Evolutionary conservation across 2,329 filamentous ascomycete genomes (phyloP), one percentile per base, ranked within the genome.

Genomic region (Drechslerella stenobrocha): DNA sequence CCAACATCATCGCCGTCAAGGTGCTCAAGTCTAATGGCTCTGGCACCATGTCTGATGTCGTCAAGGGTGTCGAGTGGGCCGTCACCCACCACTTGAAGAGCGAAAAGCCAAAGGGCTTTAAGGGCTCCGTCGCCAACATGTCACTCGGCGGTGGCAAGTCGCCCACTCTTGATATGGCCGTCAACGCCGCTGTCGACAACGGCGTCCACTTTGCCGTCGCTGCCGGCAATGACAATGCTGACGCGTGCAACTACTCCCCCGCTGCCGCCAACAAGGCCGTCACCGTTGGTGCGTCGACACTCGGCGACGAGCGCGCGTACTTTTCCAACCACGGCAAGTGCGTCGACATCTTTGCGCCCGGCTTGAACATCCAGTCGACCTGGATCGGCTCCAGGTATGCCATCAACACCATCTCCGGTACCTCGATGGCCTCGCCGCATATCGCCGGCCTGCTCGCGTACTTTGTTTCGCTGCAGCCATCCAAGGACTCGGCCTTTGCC

Each of bases 291-390:
- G 93, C 93, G 73, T 95, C 90, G 45, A 93, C 89, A 73, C 84
- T 98, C 67, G 85, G 87, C 75, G 93, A 98, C 77, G 89, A 90
- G 82, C 92, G 93, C 80, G 93, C 93, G 72, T 98, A 97, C 85
- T 98, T 98, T 86, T 98, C 95, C 85, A 98, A 98, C 88, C 97
- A 87, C 79, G 93, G 93, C 78, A 93, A 92, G 83, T 98, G 93
- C 84, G 96, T 92, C 77, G 93, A 98, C 80, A 69, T 69, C 52
- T 69, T 69, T 37, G 93, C 91, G 71, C 93, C 93, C 69, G 93
- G 93, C 76, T 83, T 96, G 75, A 96, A 90, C 86, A 96, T 98
- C 75, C 84, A 89, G 74, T 98, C 93, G 72, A 97, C 93, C 77
- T 98, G 93, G 93, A 96, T 95, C 75, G 93, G 95, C 77, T 92